Conservation (phyloP, 1,139 yeast genomes). For the Yamadazyma sp. region DNA sequence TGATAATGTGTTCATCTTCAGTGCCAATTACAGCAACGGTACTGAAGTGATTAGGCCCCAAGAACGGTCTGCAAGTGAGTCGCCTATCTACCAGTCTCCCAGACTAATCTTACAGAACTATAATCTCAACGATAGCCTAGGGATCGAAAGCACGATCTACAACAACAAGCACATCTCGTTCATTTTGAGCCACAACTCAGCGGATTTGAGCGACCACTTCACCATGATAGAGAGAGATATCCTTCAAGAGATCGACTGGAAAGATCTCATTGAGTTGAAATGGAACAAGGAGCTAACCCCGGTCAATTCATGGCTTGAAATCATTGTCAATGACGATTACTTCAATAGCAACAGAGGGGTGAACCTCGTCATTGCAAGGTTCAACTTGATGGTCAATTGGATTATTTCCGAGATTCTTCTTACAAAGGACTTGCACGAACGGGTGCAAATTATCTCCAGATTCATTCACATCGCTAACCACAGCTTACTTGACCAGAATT, state of each 20-base stretch:
- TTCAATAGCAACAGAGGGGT: constrained; percentile 61
- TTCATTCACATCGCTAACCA: constrained; percentile 84
- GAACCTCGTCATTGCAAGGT: constrained; percentile 81
- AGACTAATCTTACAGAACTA: constrained; percentile 38
- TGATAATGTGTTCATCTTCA: constrained; percentile 18
- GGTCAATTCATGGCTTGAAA: constrained; percentile 84
- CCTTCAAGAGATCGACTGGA: constrained; percentile 87
- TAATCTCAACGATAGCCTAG: constrained; percentile 29
- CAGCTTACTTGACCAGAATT: constrained; percentile 74
- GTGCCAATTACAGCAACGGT: constrained; percentile 14
- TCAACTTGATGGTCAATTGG: constrained; percentile 91
- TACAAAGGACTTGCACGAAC: constrained; percentile 57
- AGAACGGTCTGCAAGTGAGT: not conserved
- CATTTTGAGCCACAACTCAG: constrained; percentile 68
- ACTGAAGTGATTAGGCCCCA: constrained; percentile 3
- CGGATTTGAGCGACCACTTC: constrained; percentile 70
- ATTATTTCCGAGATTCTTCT: constrained; percentile 81
- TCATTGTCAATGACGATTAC: constrained; percentile 61
- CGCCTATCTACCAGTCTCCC: constrained; percentile 26
- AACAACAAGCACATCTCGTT: constrained; percentile 69
- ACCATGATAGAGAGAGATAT: constrained; percentile 86
- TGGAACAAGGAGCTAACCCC: constrained; percentile 71
- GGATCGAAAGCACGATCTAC: constrained; percentile 38
- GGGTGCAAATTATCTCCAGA: constrained; percentile 69
- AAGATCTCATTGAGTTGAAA: constrained; percentile 74